A percentile compares a stretch with the other conserved stretches of the same genome.
These are phyloP conservation scores for Pleurotus sapidus DNA, from an alignment of 768 basidiomycete genomes.

Conservation along the genomic window DNA sequence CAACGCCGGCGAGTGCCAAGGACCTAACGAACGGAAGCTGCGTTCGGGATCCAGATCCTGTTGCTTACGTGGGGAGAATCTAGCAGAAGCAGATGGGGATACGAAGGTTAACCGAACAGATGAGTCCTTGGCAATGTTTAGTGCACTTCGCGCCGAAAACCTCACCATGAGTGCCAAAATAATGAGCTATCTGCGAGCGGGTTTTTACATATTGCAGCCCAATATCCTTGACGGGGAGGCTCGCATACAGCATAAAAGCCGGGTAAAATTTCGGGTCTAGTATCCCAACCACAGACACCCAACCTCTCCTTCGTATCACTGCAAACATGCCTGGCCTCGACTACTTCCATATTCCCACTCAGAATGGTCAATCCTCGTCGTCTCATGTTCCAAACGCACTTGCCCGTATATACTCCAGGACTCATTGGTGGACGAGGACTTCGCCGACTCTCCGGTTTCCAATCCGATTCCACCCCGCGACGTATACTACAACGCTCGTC, in stretches of 20 bases:
- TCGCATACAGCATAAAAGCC: background rate
- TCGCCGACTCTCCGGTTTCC: background rate
- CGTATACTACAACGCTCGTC: slow-evolving; percentile 62
- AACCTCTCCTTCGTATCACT: background rate
- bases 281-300: background rate
- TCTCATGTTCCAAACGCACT: background rate
- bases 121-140: no score
- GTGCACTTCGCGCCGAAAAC: no score
- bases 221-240: no score
- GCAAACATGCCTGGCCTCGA: slow-evolving; percentile 5
- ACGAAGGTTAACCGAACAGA: no score
- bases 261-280: background rate
- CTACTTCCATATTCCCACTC: background rate
- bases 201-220: no score
- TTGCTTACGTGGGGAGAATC: no score
- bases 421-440: background rate
- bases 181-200: no score
- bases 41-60: no score
- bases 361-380: slow-evolving; percentile 1
- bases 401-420: background rate
- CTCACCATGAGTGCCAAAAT: no score
- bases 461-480: background rate
- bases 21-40: no score
- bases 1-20: no score
- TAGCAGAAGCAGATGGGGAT: no score